These are phyloP conservation scores for Candida gigantensis DNA, from an alignment of 1,139 yeast species.

Conservation along the genomic window DNA sequence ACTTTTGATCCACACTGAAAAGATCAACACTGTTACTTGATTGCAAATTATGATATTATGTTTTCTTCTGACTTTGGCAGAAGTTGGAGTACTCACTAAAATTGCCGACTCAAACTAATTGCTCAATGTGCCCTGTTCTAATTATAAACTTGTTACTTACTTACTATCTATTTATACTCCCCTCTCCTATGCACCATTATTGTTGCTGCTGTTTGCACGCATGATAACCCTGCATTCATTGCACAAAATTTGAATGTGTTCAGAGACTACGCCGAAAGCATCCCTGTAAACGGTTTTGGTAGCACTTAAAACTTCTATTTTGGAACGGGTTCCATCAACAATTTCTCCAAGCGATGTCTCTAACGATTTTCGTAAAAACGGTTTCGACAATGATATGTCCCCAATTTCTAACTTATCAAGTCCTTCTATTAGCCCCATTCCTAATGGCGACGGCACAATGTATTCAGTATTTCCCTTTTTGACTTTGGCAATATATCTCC, in stretches of 20 bases:
- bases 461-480: conserved; percentile 36
- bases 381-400: conserved; percentile 77
- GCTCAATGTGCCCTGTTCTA: too few relatives aligned
- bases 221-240: conserved; percentile 24
- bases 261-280: conserved; percentile 49
- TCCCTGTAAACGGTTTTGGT: conserved; percentile 63
- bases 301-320: conserved; percentile 56
- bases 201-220: conserved; percentile 1
- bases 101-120: too few relatives aligned
- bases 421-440: conserved; percentile 87
- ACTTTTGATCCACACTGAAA: too few relatives aligned
- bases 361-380: conserved; percentile 76
- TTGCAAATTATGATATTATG: too few relatives aligned
- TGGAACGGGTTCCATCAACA: conserved; percentile 61
- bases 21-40: too few relatives aligned
- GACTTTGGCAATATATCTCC: conserved; percentile 66
- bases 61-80: too few relatives aligned
- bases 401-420: conserved; percentile 78
- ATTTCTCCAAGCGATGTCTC: conserved; percentile 69
- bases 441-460: conserved; percentile 79
- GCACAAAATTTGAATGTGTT: conserved; percentile 30
- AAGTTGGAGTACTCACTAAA: too few relatives aligned
- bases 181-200: too few relatives aligned
- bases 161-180: neutral
- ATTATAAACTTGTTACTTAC: too few relatives aligned